Conservation (phyloP, 2,329 filamentous ascomycete genomes). For the Penicillium capsulatum region DNA sequence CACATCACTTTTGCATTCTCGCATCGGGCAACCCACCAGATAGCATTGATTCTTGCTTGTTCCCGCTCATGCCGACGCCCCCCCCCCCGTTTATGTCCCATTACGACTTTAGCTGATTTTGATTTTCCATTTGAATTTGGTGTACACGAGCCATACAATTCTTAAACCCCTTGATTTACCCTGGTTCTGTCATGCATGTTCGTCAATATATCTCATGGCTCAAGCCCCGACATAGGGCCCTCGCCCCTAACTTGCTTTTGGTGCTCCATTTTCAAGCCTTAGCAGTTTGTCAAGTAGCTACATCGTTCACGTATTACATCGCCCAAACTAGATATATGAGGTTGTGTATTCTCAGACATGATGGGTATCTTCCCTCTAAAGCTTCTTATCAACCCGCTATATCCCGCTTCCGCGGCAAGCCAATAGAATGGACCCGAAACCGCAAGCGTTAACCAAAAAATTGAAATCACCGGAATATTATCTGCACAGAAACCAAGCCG, state of each 20-base stretch:
- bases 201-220: background rate
- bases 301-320: too few relatives aligned
- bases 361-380: conserved; percentile 25
- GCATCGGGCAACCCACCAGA: conserved; percentile 9
- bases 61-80: too few relatives aligned
- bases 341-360: conserved; percentile 16
- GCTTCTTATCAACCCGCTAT: conserved; percentile 10
- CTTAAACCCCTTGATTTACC: too few relatives aligned
- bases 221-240: too few relatives aligned
- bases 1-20: background rate
- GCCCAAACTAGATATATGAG: conserved; percentile 10
- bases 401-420: conserved; percentile 4
- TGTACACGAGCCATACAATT: too few relatives aligned
- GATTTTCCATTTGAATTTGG: background rate
- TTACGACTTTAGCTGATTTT: background rate
- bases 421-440: conserved; percentile 5
- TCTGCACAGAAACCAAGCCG: conserved; percentile 2
- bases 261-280: background rate
- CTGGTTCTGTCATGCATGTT: too few relatives aligned
- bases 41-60: too few relatives aligned
- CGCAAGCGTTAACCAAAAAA: background rate
- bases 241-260: too few relatives aligned
- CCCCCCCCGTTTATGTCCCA: too few relatives aligned
- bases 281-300: background rate
- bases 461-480: conserved; percentile 4